A percentile compares a stretch with the other conserved stretches of the same genome.
These are phyloP conservation scores for Pleoardoris graminearum DNA, from an alignment of 2,329 filamentous ascomycete genomes.

Conservation along the genomic window DNA sequence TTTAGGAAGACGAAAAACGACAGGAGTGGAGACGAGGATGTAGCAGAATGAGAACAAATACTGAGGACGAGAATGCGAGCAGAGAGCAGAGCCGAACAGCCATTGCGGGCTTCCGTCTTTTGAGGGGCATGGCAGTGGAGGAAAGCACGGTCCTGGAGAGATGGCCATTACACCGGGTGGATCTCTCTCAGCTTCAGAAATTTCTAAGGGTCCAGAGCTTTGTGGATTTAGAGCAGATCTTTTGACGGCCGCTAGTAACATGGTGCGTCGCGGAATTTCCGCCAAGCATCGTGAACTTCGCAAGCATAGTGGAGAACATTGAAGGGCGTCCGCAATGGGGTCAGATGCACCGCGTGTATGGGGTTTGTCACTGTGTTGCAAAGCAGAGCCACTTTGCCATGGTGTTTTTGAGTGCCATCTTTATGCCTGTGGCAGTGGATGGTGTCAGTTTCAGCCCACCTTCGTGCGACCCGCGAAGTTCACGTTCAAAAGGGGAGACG, in stretches of 20 bases:
- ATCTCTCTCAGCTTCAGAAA: constrained; percentile 7
- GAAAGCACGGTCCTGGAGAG: constrained; percentile 3
- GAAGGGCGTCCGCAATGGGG: background rate
- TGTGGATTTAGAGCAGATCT: constrained; percentile 6
- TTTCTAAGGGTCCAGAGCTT: constrained; percentile 8
- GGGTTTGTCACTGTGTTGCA: background rate
- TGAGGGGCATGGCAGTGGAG: constrained; percentile 8
- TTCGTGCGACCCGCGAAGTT: constrained; percentile 4
- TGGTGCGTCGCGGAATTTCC: constrained; percentile 5
- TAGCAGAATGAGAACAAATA: background rate
- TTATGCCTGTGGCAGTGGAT: background rate
- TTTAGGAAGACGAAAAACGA: background rate
- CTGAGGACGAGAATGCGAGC: background rate
- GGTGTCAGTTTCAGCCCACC: constrained; percentile 1
- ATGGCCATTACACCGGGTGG: constrained; percentile 5
- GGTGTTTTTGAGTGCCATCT: background rate
- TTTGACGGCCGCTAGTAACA: constrained; percentile 6
- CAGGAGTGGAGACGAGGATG: background rate
- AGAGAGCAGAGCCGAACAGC: constrained; percentile 3
- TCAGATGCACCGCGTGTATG: background rate
- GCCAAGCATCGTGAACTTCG: constrained; percentile 7
- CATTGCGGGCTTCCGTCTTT: constrained; percentile 3
- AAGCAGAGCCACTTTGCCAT: background rate
- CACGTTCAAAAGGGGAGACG: constrained; percentile 5
- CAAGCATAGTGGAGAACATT: background rate